Evolutionary conservation across 176 grass and related monocot genomes (phyloP).

Genomic region (Paspalum vaginatum): DNA sequence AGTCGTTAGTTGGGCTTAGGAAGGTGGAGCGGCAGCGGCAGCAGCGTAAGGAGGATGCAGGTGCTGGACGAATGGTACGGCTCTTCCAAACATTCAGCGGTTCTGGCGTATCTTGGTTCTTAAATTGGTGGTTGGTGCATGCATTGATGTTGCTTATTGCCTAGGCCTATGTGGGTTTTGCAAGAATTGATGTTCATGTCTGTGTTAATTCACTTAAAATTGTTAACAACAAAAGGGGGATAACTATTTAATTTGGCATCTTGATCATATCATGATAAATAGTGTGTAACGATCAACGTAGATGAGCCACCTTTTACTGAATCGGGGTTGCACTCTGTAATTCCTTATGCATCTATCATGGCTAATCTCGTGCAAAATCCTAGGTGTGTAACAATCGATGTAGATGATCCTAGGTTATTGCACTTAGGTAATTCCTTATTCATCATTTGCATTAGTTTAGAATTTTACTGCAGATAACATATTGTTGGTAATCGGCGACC

Average conservation of each 20-base stretch:
- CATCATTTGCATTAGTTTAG: neutral
- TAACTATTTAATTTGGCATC: neutral
- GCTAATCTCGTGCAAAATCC: neutral
- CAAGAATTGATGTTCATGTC: neutral
- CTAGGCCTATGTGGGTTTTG: neutral
- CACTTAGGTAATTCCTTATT: neutral
- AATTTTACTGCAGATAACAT: constrained; percentile 3
- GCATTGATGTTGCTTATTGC: constrained; percentile 13
- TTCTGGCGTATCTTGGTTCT: neutral
- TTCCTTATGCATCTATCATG: neutral
- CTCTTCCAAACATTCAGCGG: neutral
- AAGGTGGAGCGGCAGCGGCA: constrained; percentile 60
- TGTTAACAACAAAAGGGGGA: neutral
- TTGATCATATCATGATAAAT: neutral
- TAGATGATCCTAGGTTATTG: no score
- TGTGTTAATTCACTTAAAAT: neutral
- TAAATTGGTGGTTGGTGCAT: constrained; percentile 9
- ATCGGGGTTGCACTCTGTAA: no score
- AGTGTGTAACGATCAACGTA: no score
- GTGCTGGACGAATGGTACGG: constrained; percentile 38
- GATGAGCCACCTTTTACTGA: no score
- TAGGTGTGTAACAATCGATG: neutral
- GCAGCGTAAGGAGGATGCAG: constrained; percentile 49
- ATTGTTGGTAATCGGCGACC: neutral
- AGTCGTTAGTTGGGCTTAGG: constrained; percentile 72